phyloP scores from a whole-genome alignment of 495 filamentous ascomycete species.

The Lepraria neglecta region DNA sequence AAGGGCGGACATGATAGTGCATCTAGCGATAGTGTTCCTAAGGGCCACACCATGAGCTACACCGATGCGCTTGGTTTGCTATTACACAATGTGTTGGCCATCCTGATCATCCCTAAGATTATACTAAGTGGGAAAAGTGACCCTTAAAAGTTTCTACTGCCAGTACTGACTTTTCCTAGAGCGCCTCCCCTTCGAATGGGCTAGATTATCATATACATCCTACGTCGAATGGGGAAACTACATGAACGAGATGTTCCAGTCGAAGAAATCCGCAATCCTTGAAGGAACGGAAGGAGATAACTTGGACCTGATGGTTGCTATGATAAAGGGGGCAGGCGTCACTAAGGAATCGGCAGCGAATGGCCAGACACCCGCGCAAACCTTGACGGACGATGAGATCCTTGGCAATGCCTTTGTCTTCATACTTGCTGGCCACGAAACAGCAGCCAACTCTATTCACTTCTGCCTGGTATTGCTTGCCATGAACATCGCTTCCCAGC shows the following conservation, averaged over 20 bases:
- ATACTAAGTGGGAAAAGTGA: conserved; percentile 34
- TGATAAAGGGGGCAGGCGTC: conserved; percentile 40
- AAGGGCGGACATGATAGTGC: neutral
- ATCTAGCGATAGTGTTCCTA: neutral
- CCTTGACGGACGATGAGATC: conserved; percentile 52
- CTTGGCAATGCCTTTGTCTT: conserved; percentile 67
- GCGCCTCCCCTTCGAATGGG: conserved; percentile 46
- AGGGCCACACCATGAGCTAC: conserved; percentile 56
- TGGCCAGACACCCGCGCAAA: conserved; percentile 26
- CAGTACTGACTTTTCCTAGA: conserved; percentile 24
- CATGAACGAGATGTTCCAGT: conserved; percentile 54
- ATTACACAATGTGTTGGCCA: conserved; percentile 48
- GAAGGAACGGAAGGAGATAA: conserved; percentile 43
- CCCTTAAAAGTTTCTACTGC: neutral
- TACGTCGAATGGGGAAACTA: conserved; percentile 57
- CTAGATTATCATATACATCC: conserved; percentile 42
- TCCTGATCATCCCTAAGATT: conserved; percentile 46
- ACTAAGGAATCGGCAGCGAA: conserved; percentile 25
- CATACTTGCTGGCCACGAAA: conserved; percentile 67
- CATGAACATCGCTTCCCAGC: conserved; percentile 50
- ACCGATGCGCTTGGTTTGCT: conserved; percentile 46
- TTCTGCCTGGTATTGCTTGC: conserved; percentile 57
- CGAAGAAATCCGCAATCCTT: conserved; percentile 47
- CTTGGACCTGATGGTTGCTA: conserved; percentile 59
- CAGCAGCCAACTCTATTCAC: conserved; percentile 60